Conservation (phyloP, 2,329 filamentous ascomycete species). For the Ophiostoma piceae region DNA sequence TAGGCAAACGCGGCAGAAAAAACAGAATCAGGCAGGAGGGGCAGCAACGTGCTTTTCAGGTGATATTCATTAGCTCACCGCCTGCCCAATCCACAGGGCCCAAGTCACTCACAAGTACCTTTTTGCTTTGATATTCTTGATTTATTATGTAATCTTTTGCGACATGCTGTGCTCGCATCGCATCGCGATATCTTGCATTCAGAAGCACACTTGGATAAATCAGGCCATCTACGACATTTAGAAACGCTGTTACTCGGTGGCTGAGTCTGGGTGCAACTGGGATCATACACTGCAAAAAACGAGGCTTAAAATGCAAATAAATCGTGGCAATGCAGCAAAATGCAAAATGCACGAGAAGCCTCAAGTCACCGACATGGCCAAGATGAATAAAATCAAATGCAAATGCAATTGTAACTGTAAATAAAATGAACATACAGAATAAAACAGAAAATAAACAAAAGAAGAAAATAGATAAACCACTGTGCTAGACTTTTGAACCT, state of each 20-base stretch:
- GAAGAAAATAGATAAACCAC: background rate
- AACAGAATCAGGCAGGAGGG: constrained; percentile 9
- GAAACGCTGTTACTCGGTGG: too few species aligned
- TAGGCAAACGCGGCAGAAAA: constrained; percentile 2
- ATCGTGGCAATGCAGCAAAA: too few species aligned
- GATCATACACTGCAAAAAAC: too few species aligned
- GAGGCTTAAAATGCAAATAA: too few species aligned
- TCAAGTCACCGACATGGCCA: too few species aligned
- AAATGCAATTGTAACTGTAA: background rate
- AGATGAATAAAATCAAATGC: too few species aligned
- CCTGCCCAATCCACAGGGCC: background rate
- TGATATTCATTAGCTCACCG: background rate
- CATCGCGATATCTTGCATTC: background rate
- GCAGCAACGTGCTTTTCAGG: background rate
- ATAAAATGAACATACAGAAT: background rate
- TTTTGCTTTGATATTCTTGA: background rate
- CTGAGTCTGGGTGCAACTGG: too few species aligned
- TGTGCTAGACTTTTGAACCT: constrained; percentile 13
- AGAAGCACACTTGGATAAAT: background rate
- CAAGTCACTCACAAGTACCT: background rate
- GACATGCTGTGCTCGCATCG: background rate
- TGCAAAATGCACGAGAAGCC: too few species aligned
- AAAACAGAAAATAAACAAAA: background rate
- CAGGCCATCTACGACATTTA: background rate
- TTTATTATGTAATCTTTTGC: background rate